Evolutionary conservation across 108 stramenopile species (phyloP), one percentile per base, ranked within the genome.

Genomic region (Skeletonema tropicum): DNA sequence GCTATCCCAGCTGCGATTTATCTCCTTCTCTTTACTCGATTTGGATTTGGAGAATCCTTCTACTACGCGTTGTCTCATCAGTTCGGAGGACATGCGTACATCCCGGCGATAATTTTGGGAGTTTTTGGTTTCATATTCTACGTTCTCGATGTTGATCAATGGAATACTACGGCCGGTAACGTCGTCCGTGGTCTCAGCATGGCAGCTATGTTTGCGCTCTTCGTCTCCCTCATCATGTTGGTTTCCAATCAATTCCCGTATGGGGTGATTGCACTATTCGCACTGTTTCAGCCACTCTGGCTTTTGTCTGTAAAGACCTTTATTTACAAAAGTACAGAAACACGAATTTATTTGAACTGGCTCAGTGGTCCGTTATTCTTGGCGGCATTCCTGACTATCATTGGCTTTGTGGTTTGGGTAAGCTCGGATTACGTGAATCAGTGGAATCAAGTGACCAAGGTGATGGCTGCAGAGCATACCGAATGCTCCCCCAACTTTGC

Each of bases 261-360:
- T 72, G 80, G 83, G 5, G 77, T 83, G 17, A 86, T 88, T 59
- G 61, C 77, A 57, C 64, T 88, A 46, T 86, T 77, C 67, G 68
- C 75, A 36, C 30, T 85, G 2, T 55, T 83, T 52, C 84, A 85
- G 32, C 84, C 85, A 12, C 41, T 77, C n/a, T 88, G 83, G 83
- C 66, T 88, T 19, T 61, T 88, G 8, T 30, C 71, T 14, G 75
- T 84, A 14, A 80, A 85, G 62, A 57, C 31, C 14, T 12, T 84
- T 3, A 82, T 84, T 36, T 87, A 82, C 46, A 21, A 62, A 61
- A 32, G 65, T 3, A 33, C 48, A 4, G 66, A 71, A 19, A 74
- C 82, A 5, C 73, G 83, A 64, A 57, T 60, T 35, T 88, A 72
- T 62, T 45, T 88, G 5, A 57, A 71, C 14, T 84, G 87, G 85